phyloP scores from a whole-genome alignment of 1,284 basidiomycete species.

The Heliocybe sulcata region DNA sequence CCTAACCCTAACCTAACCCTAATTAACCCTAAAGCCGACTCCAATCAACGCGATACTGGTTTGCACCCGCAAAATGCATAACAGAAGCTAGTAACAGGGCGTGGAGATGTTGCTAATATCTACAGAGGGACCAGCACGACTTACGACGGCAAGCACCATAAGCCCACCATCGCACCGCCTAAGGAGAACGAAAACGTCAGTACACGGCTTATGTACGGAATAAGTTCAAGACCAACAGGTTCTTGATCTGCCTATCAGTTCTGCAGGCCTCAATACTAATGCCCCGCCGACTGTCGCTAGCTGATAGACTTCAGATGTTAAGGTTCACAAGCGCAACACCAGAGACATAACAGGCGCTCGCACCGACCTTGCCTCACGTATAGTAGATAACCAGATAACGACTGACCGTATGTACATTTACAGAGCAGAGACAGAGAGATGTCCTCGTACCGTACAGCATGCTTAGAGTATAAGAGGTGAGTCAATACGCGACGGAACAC shows the following conservation, averaged over 20 bases:
- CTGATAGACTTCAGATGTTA: background rate
- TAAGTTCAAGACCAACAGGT: background rate
- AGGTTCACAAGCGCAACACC: background rate
- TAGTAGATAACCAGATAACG: background rate
- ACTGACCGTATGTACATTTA: constrained; percentile 2
- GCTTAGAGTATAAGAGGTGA: background rate
- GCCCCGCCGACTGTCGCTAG: background rate
- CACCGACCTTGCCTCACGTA: background rate
- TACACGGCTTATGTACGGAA: background rate
- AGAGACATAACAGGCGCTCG: background rate
- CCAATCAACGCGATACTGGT: too few relatives aligned
- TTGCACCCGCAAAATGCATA: too few relatives aligned
- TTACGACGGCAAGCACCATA: background rate
- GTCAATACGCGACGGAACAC: background rate
- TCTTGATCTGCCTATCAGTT: background rate
- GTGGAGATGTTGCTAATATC: too few relatives aligned
- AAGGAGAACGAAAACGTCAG: background rate
- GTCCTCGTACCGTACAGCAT: background rate
- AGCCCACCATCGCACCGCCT: too few relatives aligned
- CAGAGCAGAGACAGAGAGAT: background rate
- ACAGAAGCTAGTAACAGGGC: too few relatives aligned
- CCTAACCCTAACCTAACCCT: too few relatives aligned
- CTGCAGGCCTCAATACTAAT: background rate
- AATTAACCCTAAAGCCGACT: too few relatives aligned
- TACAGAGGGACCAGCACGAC: too few relatives aligned